A percentile compares a stretch with the other conserved stretches of the same genome.
Evolutionary conservation across 2,329 filamentous ascomycete species (phyloP).

Genomic region (Venturia carpophila): DNA sequence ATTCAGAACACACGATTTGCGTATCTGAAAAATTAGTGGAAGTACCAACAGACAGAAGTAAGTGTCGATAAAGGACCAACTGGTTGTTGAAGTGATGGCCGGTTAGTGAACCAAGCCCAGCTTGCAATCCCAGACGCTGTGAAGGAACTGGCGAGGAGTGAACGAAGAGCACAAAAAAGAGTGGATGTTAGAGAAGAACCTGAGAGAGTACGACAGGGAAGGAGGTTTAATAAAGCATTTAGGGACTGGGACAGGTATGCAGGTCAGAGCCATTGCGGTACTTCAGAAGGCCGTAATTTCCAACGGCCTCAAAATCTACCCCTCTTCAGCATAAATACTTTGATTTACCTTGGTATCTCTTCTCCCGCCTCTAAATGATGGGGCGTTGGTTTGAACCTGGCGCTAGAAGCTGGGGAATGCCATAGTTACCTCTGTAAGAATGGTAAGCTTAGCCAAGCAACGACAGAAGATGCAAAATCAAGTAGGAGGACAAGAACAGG

Average conservation of each 20-base stretch:
- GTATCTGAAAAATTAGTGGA: neutral
- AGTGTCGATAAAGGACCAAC: neutral
- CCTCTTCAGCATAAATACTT: neutral
- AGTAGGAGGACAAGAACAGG: neutral
- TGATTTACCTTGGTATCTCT: neutral
- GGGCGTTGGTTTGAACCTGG: neutral
- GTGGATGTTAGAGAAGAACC: neutral
- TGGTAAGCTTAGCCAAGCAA: neutral
- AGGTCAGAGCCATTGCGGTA: neutral
- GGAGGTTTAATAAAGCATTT: neutral
- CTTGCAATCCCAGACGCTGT: constrained; percentile 13
- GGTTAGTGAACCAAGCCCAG: neutral
- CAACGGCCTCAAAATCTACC: neutral
- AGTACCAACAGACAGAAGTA: neutral
- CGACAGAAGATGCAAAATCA: neutral
- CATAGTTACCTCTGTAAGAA: neutral
- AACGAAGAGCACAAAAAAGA: neutral
- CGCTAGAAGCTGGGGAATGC: neutral
- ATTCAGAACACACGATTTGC: neutral
- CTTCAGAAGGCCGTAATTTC: neutral
- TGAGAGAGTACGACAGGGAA: neutral
- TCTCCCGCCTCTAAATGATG: neutral
- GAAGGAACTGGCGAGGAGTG: neutral
- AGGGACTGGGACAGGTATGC: neutral
- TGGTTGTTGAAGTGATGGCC: neutral